Evolutionary conservation across 106 monocot genomes (phyloP).

Genomic region (Acorus gramineus): DNA sequence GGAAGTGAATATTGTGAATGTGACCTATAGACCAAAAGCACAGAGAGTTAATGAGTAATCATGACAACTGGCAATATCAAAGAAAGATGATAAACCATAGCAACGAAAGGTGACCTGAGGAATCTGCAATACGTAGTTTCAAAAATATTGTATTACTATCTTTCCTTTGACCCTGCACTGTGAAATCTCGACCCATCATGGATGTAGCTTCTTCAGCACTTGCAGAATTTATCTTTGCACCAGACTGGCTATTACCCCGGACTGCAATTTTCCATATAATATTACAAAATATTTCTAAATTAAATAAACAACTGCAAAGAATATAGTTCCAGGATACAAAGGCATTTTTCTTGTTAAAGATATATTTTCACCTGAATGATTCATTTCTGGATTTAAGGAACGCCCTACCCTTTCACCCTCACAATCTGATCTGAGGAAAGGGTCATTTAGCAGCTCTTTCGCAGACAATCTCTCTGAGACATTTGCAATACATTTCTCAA

Average conservation of each 20-base stretch:
- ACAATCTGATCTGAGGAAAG: constrained; percentile 35
- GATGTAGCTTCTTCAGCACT: constrained; percentile 1
- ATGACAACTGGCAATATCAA: background rate
- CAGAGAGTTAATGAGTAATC: too few species aligned
- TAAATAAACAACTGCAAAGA: background rate
- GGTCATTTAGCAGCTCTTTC: constrained; percentile 35
- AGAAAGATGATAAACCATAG: background rate
- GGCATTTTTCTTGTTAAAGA: background rate
- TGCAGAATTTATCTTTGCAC: constrained; percentile 10
- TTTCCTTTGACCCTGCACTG: constrained; percentile 40
- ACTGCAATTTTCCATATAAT: background rate
- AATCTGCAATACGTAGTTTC: constrained; percentile 46
- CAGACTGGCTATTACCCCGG: background rate
- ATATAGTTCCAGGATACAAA: too few species aligned
- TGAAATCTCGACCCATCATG: constrained; percentile 30
- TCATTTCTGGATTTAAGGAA: constrained; percentile 3
- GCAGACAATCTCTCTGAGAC: constrained; percentile 54
- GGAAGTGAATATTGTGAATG: constrained; percentile 51
- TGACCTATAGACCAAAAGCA: constrained; percentile 28
- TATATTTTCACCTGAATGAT: constrained; percentile 19
- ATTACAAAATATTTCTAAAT: background rate
- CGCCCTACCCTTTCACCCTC: constrained; percentile 12
- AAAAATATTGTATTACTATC: constrained; percentile 48
- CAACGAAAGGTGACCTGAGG: constrained; percentile 31
- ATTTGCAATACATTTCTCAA: constrained; percentile 48